phyloP scores from a whole-genome alignment of 2,329 filamentous ascomycete genomes.

The Aureobasidium leucospermi region DNA sequence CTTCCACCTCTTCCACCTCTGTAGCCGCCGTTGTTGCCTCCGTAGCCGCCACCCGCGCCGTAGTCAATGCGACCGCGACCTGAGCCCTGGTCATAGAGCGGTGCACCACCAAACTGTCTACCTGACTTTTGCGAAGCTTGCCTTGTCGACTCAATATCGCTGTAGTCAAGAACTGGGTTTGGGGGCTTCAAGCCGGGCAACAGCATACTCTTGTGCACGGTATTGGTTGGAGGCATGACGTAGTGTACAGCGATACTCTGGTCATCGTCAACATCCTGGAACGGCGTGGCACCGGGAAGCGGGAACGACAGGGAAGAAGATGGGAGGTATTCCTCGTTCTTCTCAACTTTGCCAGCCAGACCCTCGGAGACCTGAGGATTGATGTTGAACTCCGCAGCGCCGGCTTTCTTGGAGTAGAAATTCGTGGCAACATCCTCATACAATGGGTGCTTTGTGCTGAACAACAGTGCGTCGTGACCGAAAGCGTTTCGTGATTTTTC shows the following conservation, averaged over 20 bases:
- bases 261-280: constrained; percentile 66
- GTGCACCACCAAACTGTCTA: constrained; percentile 63
- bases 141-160: constrained; percentile 67
- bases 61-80: constrained; percentile 29
- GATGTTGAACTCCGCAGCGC: constrained; percentile 58
- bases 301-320: constrained; percentile 76
- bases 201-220: constrained; percentile 88
- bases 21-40: constrained; percentile 10
- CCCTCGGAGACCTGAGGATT: constrained; percentile 70
- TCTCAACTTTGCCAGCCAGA: constrained; percentile 71
- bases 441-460: constrained; percentile 76
- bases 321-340: constrained; percentile 76
- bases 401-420: constrained; percentile 89
- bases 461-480: constrained; percentile 73
- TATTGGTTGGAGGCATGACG: constrained; percentile 64
- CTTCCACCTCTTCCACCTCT: constrained; percentile 18
- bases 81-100: constrained; percentile 44
- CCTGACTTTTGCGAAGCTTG: constrained; percentile 58
- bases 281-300: constrained; percentile 63
- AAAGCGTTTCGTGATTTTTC: constrained; percentile 71
- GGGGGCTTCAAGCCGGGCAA: constrained; percentile 74
- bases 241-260: constrained; percentile 84
- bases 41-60: background rate
- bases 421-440: constrained; percentile 78
- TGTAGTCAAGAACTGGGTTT: constrained; percentile 61